phyloP scores from a whole-genome alignment of 2,329 filamentous ascomycete species.

The Cercospora sp. region DNA sequence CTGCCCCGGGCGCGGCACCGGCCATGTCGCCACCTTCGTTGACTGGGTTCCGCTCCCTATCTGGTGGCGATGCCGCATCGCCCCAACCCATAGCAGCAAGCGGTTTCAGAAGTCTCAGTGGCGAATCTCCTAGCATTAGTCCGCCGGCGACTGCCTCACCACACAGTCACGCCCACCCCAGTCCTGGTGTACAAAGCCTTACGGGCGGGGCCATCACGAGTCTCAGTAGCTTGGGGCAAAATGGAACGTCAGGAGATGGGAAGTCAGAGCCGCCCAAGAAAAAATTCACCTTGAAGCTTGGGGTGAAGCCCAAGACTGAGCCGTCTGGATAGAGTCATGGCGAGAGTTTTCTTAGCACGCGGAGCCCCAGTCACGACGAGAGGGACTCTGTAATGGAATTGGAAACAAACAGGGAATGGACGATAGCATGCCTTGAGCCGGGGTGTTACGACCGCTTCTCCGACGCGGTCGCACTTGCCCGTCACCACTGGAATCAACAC shows the following conservation, averaged over 20 bases:
- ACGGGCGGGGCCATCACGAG: slow-evolving; percentile 19
- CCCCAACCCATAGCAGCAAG: slow-evolving; percentile 5
- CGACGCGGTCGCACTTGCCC: not conserved
- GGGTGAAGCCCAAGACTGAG: slow-evolving; percentile 13
- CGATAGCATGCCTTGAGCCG: not conserved
- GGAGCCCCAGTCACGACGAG: not conserved
- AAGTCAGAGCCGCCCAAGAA: slow-evolving; percentile 27
- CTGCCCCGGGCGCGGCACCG: not conserved
- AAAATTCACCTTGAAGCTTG: slow-evolving; percentile 33
- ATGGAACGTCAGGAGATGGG: slow-evolving; percentile 10
- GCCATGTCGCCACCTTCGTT: slow-evolving; percentile 9
- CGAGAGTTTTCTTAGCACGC: not conserved
- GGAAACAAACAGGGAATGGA: not conserved
- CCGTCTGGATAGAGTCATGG: slow-evolving; percentile 10
- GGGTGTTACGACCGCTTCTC: not conserved
- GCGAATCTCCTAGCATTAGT: slow-evolving; percentile 15
- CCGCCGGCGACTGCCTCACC: slow-evolving; percentile 17
- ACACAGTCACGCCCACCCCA: slow-evolving; percentile 16
- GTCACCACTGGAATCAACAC: not conserved
- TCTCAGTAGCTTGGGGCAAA: slow-evolving; percentile 12
- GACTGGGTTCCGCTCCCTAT: slow-evolving; percentile 8
- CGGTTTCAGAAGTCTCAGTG: slow-evolving; percentile 16
- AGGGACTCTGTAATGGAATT: not conserved
- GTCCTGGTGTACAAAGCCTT: slow-evolving; percentile 7
- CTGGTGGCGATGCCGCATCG: not conserved